phyloP scores from a whole-genome alignment of 1,139 yeast genomes.

The Protomyces pachydermus region DNA sequence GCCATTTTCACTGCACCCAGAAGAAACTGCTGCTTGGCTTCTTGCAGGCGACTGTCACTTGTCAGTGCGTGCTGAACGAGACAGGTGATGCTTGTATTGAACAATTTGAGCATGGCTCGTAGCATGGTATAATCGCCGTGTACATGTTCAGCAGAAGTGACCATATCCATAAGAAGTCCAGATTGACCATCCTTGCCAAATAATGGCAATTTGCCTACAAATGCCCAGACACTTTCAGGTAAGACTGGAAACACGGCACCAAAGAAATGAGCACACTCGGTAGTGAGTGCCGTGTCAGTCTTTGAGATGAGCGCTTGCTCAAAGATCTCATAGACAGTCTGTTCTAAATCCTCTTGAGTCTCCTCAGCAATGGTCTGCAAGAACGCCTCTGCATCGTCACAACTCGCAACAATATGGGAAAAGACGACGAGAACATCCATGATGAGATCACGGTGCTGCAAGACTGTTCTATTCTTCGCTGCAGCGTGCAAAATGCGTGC shows the following conservation, averaged over 20 bases:
- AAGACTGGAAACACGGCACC: constrained; percentile 39
- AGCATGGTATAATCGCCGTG: background rate
- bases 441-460: constrained; percentile 4
- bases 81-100: background rate
- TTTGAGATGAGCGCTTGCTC: constrained; percentile 3
- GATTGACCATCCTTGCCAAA: constrained; percentile 54
- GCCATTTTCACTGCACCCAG: background rate
- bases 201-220: constrained; percentile 48
- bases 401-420: background rate
- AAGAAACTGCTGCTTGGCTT: background rate
- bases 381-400: constrained; percentile 12
- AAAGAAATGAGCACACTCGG: constrained; percentile 1
- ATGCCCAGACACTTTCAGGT: constrained; percentile 57
- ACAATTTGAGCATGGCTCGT: background rate
- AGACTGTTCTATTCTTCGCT: background rate
- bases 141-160: constrained; percentile 50
- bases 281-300: background rate
- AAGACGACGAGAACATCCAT: constrained; percentile 5
- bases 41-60: background rate
- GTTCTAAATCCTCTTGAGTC: constrained; percentile 1
- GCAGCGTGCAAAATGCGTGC: constrained; percentile 10
- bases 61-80: background rate
- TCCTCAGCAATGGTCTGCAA: background rate
- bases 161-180: constrained; percentile 76
- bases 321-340: constrained; percentile 7